Evolutionary conservation across 1,284 basidiomycete genomes (phyloP).

Genomic region (Microbotryum scabiosae): DNA sequence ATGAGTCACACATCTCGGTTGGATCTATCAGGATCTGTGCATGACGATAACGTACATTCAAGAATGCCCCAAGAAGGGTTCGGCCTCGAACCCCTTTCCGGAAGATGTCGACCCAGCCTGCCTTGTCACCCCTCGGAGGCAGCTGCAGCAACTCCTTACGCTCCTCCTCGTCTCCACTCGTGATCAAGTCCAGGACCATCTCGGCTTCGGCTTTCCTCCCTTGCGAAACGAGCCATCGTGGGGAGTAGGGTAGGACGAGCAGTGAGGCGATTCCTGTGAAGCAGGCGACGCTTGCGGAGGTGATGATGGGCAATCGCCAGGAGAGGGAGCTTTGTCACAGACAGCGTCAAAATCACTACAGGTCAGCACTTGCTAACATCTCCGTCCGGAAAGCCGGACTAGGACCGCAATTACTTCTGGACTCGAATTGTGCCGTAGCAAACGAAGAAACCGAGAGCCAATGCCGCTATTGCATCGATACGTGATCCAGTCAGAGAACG

Average conservation of each 20-base stretch:
- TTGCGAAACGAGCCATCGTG: slow-evolving; percentile 47
- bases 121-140: neutral
- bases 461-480: slow-evolving; percentile 25
- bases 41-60: slow-evolving; percentile 26
- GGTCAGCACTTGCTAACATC: neutral
- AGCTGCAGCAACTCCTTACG: slow-evolving; percentile 6
- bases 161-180: slow-evolving; percentile 14
- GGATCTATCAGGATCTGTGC: too few relatives aligned
- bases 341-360: neutral
- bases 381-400: too few relatives aligned
- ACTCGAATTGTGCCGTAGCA: slow-evolving; percentile 40
- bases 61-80: slow-evolving; percentile 46
- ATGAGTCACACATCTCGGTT: too few relatives aligned
- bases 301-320: slow-evolving; percentile 48
- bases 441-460: slow-evolving; percentile 46
- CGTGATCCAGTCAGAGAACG: too few relatives aligned
- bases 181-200: slow-evolving; percentile 36
- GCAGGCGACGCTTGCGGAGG: slow-evolving; percentile 45
- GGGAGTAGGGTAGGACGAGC: slow-evolving; percentile 47
- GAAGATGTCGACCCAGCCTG: slow-evolving; percentile 10
- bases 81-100: slow-evolving; percentile 33
- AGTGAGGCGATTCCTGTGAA: slow-evolving; percentile 24
- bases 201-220: slow-evolving; percentile 45
- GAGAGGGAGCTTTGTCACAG: slow-evolving; percentile 38
- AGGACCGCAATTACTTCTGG: too few relatives aligned